These are phyloP conservation scores for Trypanosoma boissoni DNA, from an alignment of 208 protist species.

Conservation along the genomic window DNA sequence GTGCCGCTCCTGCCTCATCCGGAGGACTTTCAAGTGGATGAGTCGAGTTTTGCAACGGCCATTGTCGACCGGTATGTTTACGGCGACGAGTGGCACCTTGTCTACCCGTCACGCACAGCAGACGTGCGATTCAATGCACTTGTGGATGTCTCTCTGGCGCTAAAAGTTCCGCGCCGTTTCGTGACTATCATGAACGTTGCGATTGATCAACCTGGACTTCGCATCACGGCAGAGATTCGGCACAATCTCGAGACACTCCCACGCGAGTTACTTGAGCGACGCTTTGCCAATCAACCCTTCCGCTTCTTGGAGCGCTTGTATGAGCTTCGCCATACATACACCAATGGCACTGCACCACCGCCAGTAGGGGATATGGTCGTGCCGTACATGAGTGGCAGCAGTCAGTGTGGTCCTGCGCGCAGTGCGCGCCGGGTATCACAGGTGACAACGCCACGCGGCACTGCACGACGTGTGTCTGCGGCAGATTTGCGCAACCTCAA, in stretches of 20 bases:
- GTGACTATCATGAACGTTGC: slow-evolving; percentile 58
- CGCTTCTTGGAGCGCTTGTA: slow-evolving; percentile 76
- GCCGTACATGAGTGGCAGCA: slow-evolving; percentile 8
- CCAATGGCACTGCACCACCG: neutral
- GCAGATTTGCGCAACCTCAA: slow-evolving; percentile 10
- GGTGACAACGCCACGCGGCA: neutral
- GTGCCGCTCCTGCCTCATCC: neutral
- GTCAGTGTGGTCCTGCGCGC: neutral
- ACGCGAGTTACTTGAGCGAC: slow-evolving; percentile 59
- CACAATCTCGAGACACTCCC: slow-evolving; percentile 41
- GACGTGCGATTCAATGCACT: slow-evolving; percentile 73
- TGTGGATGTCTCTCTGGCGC: slow-evolving; percentile 71
- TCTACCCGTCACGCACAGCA: slow-evolving; percentile 57
- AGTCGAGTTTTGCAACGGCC: slow-evolving; percentile 44
- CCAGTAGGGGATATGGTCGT: too few relatives aligned
- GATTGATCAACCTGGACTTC: slow-evolving; percentile 70
- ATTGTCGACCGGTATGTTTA: slow-evolving; percentile 78
- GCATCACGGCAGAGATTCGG: slow-evolving; percentile 68
- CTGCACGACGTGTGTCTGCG: slow-evolving; percentile 5
- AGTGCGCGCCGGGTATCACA: neutral
- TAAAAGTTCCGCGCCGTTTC: slow-evolving; percentile 63
- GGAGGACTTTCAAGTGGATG: slow-evolving; percentile 15
- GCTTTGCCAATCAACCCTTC: slow-evolving; percentile 64
- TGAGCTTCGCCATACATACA: slow-evolving; percentile 58
- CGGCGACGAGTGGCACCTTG: slow-evolving; percentile 61